Percentiles rank a stretch among this genome's conserved stretches.
These are phyloP conservation scores for Astrothelium subdiscretum DNA, from an alignment of 495 filamentous ascomycete genomes.

Conservation along the genomic window DNA sequence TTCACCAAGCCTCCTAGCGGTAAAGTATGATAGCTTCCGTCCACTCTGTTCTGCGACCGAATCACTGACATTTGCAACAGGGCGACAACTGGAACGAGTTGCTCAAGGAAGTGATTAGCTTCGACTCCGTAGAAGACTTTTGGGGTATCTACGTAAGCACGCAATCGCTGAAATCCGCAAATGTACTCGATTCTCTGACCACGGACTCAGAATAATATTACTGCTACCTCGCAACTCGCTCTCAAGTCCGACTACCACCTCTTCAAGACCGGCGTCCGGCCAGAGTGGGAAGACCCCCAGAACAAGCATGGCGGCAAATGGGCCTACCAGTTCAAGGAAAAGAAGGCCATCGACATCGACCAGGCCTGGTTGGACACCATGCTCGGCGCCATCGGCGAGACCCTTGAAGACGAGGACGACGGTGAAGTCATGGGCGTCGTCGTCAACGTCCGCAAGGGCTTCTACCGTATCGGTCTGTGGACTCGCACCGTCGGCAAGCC, in stretches of 20 bases:
- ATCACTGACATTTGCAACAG: conserved; percentile 30
- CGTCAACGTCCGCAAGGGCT: conserved; percentile 95
- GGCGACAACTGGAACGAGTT: conserved; percentile 98
- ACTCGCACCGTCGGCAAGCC: conserved; percentile 81
- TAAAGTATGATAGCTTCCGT: conserved; percentile 50
- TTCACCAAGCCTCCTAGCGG: conserved; percentile 97
- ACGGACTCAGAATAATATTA: conserved; percentile 81
- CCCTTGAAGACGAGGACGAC: conserved; percentile 80
- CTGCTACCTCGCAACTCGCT: conserved; percentile 83
- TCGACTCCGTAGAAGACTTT: conserved; percentile 98
- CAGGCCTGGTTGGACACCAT: conserved; percentile 95
- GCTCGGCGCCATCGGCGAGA: conserved; percentile 94
- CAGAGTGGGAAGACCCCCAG: conserved; percentile 95
- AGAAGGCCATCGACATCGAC: conserved; percentile 80
- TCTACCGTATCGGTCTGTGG: conserved; percentile 92
- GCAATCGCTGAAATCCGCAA: too few species aligned
- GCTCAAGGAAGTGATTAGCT: conserved; percentile 95
- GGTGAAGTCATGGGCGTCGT: conserved; percentile 98
- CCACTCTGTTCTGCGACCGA: background rate
- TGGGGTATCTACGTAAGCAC: conserved; percentile 93
- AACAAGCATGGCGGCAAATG: conserved; percentile 99
- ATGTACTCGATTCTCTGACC: too few species aligned
- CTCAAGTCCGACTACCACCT: conserved; percentile 99
- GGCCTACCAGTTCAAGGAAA: conserved; percentile 95
- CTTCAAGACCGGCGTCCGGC: conserved; percentile 93